Base-by-base conservation (phyloP, 305 asterid species). In the Fraxinus sp. region DNA sequence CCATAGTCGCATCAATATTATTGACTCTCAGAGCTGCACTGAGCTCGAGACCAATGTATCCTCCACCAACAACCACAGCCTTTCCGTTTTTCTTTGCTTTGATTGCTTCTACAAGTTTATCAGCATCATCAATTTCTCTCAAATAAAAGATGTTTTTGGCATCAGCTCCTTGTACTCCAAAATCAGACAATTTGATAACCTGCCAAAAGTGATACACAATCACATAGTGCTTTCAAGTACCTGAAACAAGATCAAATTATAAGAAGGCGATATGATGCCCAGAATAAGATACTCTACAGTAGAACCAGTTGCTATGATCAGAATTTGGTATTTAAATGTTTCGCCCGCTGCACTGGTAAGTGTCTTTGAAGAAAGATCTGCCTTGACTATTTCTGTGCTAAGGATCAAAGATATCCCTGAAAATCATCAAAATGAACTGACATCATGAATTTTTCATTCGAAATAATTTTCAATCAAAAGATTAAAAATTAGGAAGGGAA, bases 41-140 rank as follows among this genome's bases (percentile, higher is more conserved):
- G 49, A 96, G 97, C 92, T 96, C 99, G 83, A 96, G 94, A 77
- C 98, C 99, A 22, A 96, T 96, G 92, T 96, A 96, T 83, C 99
- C 99, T 81, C 99, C 98, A 75, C 98, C 99, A 89, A 96, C 99
- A 85, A 96, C 64, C 80, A 96, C 92, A 83, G 97, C 97, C 89
- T 94, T 96, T 26, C 95, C 96, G 30, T 88, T 86, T 89, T 92
- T 92, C 92, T 96, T 96, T 83, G 87, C 88, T 87, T 94, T 93
- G 78, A 96, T 88, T 81, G 92, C 97, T 89, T 96, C 97, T 39
- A 93, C 98, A 80, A 96, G 98, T 84, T 94, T 88, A 88, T 94
- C 99, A 28, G 98, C 99, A 86, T 96, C 99, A 72, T 91, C 97
- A 55, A 94, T 90, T 83, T 92, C 98, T 86, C 99, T 91, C 93